phyloP scores from a whole-genome alignment of 352 stramenopile species.

The Pythium oligandrum region DNA sequence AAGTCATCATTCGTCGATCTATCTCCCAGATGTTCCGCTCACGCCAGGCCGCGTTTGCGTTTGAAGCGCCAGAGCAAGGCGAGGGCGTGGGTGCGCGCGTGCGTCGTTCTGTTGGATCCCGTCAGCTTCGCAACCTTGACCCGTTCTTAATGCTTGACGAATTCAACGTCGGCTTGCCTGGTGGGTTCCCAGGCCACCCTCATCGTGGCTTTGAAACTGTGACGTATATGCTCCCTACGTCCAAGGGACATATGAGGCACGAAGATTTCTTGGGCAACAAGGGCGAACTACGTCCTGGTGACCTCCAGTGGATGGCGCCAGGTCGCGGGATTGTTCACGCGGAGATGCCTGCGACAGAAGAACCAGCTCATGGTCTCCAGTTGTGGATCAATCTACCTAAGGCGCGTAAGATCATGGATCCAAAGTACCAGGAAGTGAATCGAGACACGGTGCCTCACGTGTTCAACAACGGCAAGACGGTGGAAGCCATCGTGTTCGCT shows the following conservation, averaged over 20 bases:
- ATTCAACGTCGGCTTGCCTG: conserved; percentile 24
- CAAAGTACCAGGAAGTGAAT: conserved; percentile 32
- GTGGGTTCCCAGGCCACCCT: conserved; percentile 81
- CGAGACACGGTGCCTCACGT: conserved; percentile 19
- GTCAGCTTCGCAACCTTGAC: conserved; percentile 31
- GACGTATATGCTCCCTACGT: conserved; percentile 64
- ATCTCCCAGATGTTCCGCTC: conserved; percentile 15
- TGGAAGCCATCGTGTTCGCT: conserved; percentile 33
- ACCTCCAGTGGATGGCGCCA: conserved; percentile 38
- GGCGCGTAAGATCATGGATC: conserved; percentile 28
- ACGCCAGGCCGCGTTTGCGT: conserved; percentile 40
- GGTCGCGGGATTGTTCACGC: conserved; percentile 28
- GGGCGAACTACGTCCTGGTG: conserved; percentile 24
- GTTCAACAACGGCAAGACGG: conserved; percentile 18
- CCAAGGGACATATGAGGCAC: conserved; percentile 69
- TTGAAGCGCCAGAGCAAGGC: conserved; percentile 41
- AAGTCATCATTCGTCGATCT: too few species aligned
- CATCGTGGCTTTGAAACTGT: conserved; percentile 88
- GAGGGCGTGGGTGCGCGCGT: conserved; percentile 54
- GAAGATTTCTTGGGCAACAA: conserved; percentile 58
- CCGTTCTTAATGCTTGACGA: conserved; percentile 34
- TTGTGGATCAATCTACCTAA: conserved; percentile 36
- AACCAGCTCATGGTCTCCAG: conserved; percentile 23
- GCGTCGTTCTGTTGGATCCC: conserved; percentile 43
- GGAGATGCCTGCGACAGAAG: conserved; percentile 21